Evolutionary conservation across 192 early-diverging fungal species (phyloP).

Genomic region (Linnemannia hyalina): DNA sequence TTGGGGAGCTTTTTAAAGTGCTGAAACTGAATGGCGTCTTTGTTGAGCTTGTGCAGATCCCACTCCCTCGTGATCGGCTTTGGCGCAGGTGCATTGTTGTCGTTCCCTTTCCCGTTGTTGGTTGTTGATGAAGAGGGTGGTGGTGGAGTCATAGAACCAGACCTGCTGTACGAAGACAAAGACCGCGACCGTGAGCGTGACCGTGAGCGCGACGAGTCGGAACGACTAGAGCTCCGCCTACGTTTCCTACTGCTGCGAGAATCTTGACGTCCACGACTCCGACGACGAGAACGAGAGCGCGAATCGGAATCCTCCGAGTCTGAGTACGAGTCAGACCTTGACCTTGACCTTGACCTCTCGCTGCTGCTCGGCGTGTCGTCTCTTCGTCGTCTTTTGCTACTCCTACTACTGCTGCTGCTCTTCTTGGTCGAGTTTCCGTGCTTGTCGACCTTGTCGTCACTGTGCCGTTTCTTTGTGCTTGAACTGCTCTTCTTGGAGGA

Average conservation of each 20-base stretch:
- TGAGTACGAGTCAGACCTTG: neutral
- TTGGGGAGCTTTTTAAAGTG: neutral
- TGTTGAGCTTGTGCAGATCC: constrained; percentile 49
- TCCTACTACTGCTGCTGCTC: neutral
- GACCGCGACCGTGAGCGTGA: no score
- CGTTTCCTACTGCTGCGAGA: neutral
- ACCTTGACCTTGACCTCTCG: neutral
- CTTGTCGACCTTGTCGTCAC: neutral
- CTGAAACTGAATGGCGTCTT: constrained; percentile 14
- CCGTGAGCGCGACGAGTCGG: neutral
- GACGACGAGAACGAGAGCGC: neutral
- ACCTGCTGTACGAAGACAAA: neutral
- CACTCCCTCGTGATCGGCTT: constrained; percentile 22
- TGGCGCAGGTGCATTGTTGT: neutral
- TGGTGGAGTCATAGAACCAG: neutral
- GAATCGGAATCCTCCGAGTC: neutral
- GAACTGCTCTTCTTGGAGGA: constrained; percentile 8
- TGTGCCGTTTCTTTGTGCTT: neutral
- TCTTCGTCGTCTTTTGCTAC: neutral
- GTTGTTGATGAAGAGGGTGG: neutral
- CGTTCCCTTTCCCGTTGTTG: neutral
- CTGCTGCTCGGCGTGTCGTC: neutral
- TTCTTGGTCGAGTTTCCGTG: neutral
- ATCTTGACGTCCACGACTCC: neutral
- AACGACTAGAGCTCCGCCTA: neutral